Evolutionary conservation across 495 filamentous ascomycete genomes (phyloP).

Genomic region (Staphylotrichum tortipilum): DNA sequence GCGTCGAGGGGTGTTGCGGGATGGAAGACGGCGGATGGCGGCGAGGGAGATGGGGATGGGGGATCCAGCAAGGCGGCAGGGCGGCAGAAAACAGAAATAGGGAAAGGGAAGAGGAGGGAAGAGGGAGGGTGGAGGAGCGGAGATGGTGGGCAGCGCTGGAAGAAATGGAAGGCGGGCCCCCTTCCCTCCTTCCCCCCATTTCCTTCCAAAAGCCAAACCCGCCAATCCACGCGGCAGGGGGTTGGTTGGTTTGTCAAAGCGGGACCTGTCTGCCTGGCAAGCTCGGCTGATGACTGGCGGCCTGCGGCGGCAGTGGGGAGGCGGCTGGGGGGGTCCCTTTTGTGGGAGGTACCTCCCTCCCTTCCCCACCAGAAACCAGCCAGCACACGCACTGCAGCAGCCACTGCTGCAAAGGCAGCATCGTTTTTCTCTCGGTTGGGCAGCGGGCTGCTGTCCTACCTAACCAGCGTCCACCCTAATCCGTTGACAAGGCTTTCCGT

Average conservation of each 20-base stretch:
- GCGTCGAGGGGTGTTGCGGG: background rate
- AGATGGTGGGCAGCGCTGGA: constrained; percentile 18
- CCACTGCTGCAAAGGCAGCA: no score
- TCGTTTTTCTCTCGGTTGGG: no score
- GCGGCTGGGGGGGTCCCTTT: constrained; percentile 6
- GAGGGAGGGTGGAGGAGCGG: constrained; percentile 10
- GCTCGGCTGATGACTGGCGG: constrained; percentile 14
- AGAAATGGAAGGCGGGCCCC: constrained; percentile 20
- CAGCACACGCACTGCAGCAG: no score
- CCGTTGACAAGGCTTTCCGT: no score
- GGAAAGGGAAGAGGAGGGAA: constrained; percentile 11
- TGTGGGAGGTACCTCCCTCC: no score
- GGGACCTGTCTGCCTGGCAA: constrained; percentile 9
- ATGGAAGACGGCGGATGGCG: constrained; percentile 17
- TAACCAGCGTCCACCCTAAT: no score
- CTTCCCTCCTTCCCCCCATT: no score
- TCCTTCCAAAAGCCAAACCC: no score
- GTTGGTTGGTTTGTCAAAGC: constrained; percentile 23
- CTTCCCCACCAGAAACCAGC: no score
- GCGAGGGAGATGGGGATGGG: constrained; percentile 16
- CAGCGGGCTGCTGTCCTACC: background rate
- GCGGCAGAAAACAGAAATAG: constrained; percentile 9
- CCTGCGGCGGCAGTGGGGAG: constrained; percentile 13
- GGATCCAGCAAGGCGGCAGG: constrained; percentile 16
- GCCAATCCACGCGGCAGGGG: no score